Base-by-base conservation (phyloP, 2,329 filamentous ascomycete species). In the Diaporthe longicolla region DNA sequence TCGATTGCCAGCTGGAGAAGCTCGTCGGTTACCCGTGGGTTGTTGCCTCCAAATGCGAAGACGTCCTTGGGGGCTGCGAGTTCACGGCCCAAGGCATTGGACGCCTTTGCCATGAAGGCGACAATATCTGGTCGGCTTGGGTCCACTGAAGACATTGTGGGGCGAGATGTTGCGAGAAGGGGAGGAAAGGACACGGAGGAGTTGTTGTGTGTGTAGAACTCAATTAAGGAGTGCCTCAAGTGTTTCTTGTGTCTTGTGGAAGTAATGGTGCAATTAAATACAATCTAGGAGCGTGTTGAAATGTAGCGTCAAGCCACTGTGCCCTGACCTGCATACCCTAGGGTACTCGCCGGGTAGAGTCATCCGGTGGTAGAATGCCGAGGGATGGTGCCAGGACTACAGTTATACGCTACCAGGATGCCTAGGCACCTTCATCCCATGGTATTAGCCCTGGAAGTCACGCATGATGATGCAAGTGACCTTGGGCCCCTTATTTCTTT, bases 11-110 rank as follows among this genome's bases (percentile, higher is more conserved):
- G 74, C 4, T 21, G 72, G 4, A 80, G 76, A 9, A 74, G 73
- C 57, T 73, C 24, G 52, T 80, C 75, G 63, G 75, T 75, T 17
- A 74, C 57, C 1, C 52, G 21, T 1, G 77, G 58, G 35, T 77
- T 72, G 65, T 66, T 52, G 70, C 75, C 78, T 40, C 78, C 78
- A 58, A 81, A 81, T 57, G 71, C 50, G 76, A 81, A 81, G 65
- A 81, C 74, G 73, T 81, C 79, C 37, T 79, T 80, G 32, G 79
- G 79, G 7, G 76, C 35, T 35, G 77, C 68, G 29, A 79, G 78
- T 5, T 69, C 26, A 7, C 71, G n/a, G 48, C 75, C 76, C 8
- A 81, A 75, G 4, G 75, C 72, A 19, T 70, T 24, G 19, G 78
- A 79, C n/a, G 79, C 80, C 10, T 58, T 35, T 48, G 75, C 69